Percentiles rank a stretch among this genome's conserved stretches.
Conservation (phyloP, 192 early-diverging fungal species). For the Geranomyces michiganensis region DNA sequence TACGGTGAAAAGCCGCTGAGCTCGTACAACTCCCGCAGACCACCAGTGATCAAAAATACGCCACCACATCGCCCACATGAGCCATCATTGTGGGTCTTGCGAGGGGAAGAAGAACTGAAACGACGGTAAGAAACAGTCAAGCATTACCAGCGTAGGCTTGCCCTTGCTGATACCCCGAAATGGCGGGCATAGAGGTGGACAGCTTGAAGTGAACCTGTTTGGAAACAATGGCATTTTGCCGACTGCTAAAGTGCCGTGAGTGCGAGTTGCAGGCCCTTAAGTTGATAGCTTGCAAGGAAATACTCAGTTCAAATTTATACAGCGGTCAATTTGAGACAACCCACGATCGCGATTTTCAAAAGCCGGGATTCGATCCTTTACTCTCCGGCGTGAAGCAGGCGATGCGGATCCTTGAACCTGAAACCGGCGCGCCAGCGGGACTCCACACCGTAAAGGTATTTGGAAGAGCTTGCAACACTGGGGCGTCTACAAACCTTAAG, state of each 20-base stretch:
- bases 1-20: neutral
- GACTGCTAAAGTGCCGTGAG: neutral
- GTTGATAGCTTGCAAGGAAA: neutral
- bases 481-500: too few species aligned
- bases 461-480: too few species aligned
- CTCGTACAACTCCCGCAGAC: neutral
- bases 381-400: neutral
- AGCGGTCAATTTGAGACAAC: conserved; percentile 6
- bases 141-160: neutral
- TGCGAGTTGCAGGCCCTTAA: neutral
- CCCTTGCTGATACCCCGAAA: neutral
- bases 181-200: neutral
- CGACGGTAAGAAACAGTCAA: neutral
- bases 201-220: neutral
- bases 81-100: neutral
- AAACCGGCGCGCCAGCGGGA: neutral
- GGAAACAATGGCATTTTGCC: neutral
- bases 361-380: neutral
- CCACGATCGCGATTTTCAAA: conserved; percentile 12
- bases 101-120: conserved; percentile 2
- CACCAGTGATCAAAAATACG: neutral
- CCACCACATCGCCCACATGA: neutral
- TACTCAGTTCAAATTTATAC: neutral
- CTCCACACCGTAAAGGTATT: conserved; percentile 1
- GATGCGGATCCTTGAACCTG: neutral